Evolutionary conservation across 1,139 yeast genomes (phyloP).

Genomic region (Nadsonia starkeyi-henricii): DNA sequence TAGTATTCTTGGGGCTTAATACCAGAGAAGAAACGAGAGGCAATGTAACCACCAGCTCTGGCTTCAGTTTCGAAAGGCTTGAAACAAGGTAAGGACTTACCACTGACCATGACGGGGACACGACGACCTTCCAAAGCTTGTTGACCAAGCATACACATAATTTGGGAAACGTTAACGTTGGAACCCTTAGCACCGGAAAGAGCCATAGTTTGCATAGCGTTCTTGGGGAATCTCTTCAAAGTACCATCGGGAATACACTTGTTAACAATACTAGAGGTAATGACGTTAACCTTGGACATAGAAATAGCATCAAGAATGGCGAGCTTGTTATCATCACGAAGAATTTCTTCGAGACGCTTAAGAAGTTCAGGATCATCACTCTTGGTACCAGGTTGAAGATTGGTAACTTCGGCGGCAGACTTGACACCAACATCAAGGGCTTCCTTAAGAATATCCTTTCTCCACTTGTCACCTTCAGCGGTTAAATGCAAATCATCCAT

Average conservation of each 20-base stretch:
- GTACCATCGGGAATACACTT: slow-evolving; percentile 95
- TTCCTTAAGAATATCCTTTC: slow-evolving; percentile 64
- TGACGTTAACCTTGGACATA: slow-evolving; percentile 81
- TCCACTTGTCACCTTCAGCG: slow-evolving; percentile 78
- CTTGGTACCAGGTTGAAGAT: slow-evolving; percentile 44
- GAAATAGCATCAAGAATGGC: slow-evolving; percentile 94
- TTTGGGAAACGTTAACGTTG: slow-evolving; percentile 94
- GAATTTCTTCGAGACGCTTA: slow-evolving; percentile 82
- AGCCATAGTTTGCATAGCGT: slow-evolving; percentile 98
- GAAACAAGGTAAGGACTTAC: slow-evolving; percentile 93
- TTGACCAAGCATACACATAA: slow-evolving; percentile 98
- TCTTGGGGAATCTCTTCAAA: slow-evolving; percentile 87
- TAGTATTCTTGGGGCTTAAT: slow-evolving; percentile 98
- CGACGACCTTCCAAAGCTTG: slow-evolving; percentile 99
- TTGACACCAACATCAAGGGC: slow-evolving; percentile 73
- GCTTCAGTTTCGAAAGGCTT: slow-evolving; percentile 95
- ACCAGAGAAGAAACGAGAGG: slow-evolving; percentile 96
- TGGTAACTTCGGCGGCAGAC: slow-evolving; percentile 92
- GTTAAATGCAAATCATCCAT: slow-evolving; percentile 97
- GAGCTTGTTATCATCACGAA: slow-evolving; percentile 83
- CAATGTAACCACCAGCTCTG: slow-evolving; percentile 96
- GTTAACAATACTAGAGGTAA: slow-evolving; percentile 85
- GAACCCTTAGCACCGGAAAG: slow-evolving; percentile 99
- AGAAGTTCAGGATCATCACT: slow-evolving; percentile 62
- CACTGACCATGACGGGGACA: slow-evolving; percentile 98